These are phyloP conservation scores for Prunus armeniaca DNA, from an alignment of 306 rosid species.

Conservation along the genomic window DNA sequence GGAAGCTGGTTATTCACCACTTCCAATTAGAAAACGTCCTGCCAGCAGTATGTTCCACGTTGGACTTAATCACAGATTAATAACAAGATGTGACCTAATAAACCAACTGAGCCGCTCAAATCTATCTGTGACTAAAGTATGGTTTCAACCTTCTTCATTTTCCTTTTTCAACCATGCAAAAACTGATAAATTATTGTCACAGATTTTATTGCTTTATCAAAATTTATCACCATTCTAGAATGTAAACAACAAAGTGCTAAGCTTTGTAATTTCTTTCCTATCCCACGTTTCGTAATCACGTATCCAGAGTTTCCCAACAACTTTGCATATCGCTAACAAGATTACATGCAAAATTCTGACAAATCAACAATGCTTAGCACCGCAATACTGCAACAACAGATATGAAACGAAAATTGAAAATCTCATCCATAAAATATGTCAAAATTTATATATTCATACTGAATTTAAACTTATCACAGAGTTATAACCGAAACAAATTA, in stretches of 20 bases:
- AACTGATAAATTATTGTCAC: neutral
- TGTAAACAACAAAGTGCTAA: neutral
- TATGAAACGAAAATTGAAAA: neutral
- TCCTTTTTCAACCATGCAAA: neutral
- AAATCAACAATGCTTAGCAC: neutral
- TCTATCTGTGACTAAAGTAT: neutral
- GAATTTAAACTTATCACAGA: neutral
- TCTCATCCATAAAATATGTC: neutral
- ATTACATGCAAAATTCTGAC: neutral
- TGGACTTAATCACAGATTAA: neutral
- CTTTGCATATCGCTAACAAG: neutral
- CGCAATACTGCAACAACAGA: neutral
- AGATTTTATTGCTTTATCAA: neutral
- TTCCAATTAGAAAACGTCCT: neutral
- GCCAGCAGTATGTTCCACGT: too few relatives aligned
- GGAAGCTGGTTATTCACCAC: neutral
- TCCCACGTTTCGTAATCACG: neutral
- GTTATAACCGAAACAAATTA: neutral
- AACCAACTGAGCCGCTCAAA: neutral
- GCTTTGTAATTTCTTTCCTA: neutral
- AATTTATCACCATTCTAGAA: neutral
- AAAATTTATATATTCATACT: constrained; percentile 14
- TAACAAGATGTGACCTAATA: neutral
- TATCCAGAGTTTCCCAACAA: neutral
- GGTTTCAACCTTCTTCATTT: neutral